Conservation (phyloP, 495 filamentous ascomycete species). For the Xylaria acuta region DNA sequence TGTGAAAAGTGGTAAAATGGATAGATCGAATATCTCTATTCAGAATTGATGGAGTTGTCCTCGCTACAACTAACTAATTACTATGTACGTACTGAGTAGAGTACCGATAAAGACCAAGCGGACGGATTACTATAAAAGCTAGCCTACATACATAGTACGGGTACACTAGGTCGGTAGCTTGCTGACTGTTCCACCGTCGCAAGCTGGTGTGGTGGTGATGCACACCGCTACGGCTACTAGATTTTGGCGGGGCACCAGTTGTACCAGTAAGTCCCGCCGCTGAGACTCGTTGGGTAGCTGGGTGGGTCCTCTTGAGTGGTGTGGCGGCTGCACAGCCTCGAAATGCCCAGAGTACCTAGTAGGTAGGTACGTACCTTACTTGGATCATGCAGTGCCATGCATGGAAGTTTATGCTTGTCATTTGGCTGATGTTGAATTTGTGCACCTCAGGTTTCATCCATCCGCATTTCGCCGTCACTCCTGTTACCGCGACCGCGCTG, state of each 20-base stretch:
- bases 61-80: neutral
- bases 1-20: neutral
- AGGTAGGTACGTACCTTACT: too few relatives aligned
- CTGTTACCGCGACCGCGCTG: neutral
- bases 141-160: neutral
- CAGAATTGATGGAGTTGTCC: neutral
- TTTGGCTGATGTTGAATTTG: neutral
- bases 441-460: constrained; percentile 1
- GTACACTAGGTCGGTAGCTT: constrained; percentile 9
- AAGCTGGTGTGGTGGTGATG: neutral
- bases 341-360: too few relatives aligned
- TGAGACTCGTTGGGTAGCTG: neutral
- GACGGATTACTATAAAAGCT: constrained; percentile 16
- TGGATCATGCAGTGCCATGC: neutral
- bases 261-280: neutral
- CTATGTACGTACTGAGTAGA: too few relatives aligned
- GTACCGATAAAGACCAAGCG: neutral
- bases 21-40: neutral
- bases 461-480: neutral
- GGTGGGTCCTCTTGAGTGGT: neutral
- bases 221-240: constrained; percentile 9
- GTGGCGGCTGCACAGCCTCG: constrained; percentile 21
- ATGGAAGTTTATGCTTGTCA: neutral
- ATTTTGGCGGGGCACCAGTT: neutral
- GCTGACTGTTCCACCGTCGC: constrained; percentile 21